Evolutionary conservation across 2,329 filamentous ascomycete species (phyloP).

Genomic region (Fusarium pseudocircinatum): DNA sequence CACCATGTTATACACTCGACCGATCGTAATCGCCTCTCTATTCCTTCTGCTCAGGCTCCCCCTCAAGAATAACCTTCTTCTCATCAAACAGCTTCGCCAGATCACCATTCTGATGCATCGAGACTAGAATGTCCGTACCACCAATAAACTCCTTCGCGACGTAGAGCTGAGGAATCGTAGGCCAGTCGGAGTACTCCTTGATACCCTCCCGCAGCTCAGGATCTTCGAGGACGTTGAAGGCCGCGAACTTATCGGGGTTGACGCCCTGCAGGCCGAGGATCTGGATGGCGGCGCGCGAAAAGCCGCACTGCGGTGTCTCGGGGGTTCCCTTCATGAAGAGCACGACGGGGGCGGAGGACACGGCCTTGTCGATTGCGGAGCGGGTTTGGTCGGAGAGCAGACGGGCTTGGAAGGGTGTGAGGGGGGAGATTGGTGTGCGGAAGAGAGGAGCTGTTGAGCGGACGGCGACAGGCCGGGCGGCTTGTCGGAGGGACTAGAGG

Average conservation of each 20-base stretch:
- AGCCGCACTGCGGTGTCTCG: constrained; percentile 94
- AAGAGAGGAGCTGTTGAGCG: constrained; percentile 39
- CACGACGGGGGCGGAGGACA: constrained; percentile 88
- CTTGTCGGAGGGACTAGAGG: constrained; percentile 50
- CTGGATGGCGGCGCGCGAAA: constrained; percentile 94
- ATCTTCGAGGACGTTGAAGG: constrained; percentile 97
- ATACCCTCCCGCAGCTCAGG: constrained; percentile 87
- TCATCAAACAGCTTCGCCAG: constrained; percentile 91
- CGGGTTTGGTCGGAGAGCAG: constrained; percentile 83
- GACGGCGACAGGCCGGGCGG: constrained; percentile 48
- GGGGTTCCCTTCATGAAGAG: constrained; percentile 99
- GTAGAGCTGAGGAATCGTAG: constrained; percentile 97
- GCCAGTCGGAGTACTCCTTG: constrained; percentile 99
- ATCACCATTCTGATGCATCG: constrained; percentile 97
- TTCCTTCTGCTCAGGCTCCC: constrained; percentile 49
- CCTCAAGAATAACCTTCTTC: constrained; percentile 81
- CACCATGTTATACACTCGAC: constrained; percentile 42
- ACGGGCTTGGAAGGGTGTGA: constrained; percentile 61
- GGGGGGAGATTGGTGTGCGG: constrained; percentile 38
- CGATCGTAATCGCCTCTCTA: constrained; percentile 14
- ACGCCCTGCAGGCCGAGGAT: constrained; percentile 95
- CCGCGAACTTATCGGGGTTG: constrained; percentile 94
- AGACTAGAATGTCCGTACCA: constrained; percentile 96
- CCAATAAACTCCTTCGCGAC: constrained; percentile 95
- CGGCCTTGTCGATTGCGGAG: constrained; percentile 88